Conservation (phyloP, 2,329 filamentous ascomycete genomes). For the Cladosporium sp. region DNA sequence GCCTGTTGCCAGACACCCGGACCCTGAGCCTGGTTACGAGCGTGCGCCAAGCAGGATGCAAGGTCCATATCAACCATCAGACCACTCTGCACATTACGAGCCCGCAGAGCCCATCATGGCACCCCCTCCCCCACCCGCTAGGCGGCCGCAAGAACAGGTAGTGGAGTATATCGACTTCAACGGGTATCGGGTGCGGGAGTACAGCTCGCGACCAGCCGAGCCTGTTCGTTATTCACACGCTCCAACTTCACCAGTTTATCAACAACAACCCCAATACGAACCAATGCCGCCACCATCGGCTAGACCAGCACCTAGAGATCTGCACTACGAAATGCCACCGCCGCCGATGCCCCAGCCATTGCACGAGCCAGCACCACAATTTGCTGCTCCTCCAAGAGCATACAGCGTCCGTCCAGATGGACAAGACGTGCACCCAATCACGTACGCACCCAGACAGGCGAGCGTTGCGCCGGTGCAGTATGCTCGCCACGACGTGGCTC, state of each 20-base stretch:
- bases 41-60: constrained; percentile 54
- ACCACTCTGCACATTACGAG: constrained; percentile 35
- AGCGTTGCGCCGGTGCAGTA: constrained; percentile 46
- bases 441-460: constrained; percentile 29
- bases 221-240: constrained; percentile 27
- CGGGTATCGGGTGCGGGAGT: constrained; percentile 28
- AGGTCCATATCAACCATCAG: constrained; percentile 24
- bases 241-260: constrained; percentile 26
- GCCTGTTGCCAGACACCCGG: constrained; percentile 26
- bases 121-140: constrained; percentile 28
- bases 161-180: constrained; percentile 33
- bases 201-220: constrained; percentile 21
- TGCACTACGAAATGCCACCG: constrained; percentile 46
- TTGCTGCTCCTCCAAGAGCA: constrained; percentile 26
- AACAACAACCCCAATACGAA: constrained; percentile 19
- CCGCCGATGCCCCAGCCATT: constrained; percentile 50
- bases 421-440: constrained; percentile 41
- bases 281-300: constrained; percentile 17
- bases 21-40: constrained; percentile 58
- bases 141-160: constrained; percentile 23
- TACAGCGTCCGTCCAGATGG: constrained; percentile 49
- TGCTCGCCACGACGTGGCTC: constrained; percentile 29
- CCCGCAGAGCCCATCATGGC: constrained; percentile 37
- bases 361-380: constrained; percentile 36
- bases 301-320: constrained; percentile 19